Base-by-base conservation (phyloP, 208 protist genomes). In the Wallacemonas sp. region DNA sequence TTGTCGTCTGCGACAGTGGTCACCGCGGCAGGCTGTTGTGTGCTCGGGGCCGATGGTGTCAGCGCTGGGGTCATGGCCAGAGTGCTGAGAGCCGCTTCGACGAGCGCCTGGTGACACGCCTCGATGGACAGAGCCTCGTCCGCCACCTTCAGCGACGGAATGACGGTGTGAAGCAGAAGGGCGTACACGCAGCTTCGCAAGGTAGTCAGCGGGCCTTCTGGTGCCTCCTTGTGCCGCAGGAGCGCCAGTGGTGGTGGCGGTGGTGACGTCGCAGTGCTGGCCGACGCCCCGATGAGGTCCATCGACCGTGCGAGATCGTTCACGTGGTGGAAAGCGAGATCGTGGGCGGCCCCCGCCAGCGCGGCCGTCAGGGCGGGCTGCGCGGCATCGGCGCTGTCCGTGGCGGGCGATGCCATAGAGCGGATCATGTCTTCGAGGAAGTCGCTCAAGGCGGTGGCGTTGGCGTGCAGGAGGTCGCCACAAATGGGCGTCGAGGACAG, bases 141-240 rank as follows among this genome's bases (percentile, higher is more conserved):
- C 2, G 82, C 5, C 5, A 71, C 32, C 12, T 14, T 25, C 32
- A 86, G 48, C 5, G 65, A 54, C 22, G 78, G 84, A 33, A 83
- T 61, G 1, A 87, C 70, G 32, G 79, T 74, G 8, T 70, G 69
- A 10, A 90, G n/a, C 25, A 87, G 67, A 14, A 79, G 41, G 2
- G 75, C 81, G 54, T 84, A 87, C 20, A 87, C 28, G 33, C 72
- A 70, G 23, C 65, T 20, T 0, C 38, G 20, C 25, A 73, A 16
- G 14, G 70, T n/a, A 4, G 44, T 28, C 11, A 67, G 26, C 59
- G 59, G 46, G 73, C 66, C 57, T 67, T 23, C 11, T 5, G 67
- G 42, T n/a, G 71, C 20, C 45, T 74, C 41, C 38, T 49, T 28
- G 5, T 76, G 65, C 5, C 36, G 33, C 38, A 81, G 36, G n/a